Percentiles rank a stretch among this genome's conserved stretches.
These are phyloP conservation scores for Samsoniella hepiali DNA, from an alignment of 2,329 filamentous ascomycete genomes.

Conservation along the genomic window DNA sequence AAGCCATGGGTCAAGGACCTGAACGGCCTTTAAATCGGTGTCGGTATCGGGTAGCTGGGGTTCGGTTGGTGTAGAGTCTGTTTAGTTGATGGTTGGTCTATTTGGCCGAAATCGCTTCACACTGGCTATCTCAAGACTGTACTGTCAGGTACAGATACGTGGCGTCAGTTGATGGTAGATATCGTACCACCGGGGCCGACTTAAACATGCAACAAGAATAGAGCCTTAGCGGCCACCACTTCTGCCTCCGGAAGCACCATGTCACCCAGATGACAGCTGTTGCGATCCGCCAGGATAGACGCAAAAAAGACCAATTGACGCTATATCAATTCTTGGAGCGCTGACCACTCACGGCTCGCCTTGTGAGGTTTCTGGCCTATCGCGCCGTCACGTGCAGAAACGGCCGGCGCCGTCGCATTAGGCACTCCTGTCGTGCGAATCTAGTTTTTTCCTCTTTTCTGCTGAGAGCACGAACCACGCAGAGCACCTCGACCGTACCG, in stretches of 20 bases:
- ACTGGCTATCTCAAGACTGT: background rate
- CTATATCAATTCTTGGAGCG: background rate
- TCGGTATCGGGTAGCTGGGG: background rate
- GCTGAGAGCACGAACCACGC: background rate
- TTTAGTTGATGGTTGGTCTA: no score
- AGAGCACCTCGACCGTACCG: background rate
- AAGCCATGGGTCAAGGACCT: background rate
- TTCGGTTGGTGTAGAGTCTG: no score
- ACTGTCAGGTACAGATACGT: no score
- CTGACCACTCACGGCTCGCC: background rate
- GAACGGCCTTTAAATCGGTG: background rate
- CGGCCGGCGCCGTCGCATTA: constrained; percentile 10
- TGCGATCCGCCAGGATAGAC: no score
- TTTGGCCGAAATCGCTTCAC: no score
- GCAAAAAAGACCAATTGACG: background rate
- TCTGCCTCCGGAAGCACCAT: background rate
- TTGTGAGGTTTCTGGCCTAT: constrained; percentile 5
- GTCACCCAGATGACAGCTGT: no score
- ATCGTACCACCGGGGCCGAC: no score
- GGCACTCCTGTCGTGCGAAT: constrained; percentile 6
- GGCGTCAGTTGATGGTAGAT: no score
- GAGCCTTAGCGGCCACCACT: background rate
- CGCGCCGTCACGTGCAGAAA: constrained; percentile 18
- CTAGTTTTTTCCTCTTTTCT: background rate
- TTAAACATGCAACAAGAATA: background rate